Base-by-base conservation (phyloP, 1,139 yeast species). In the Candida tropicalis region DNA sequence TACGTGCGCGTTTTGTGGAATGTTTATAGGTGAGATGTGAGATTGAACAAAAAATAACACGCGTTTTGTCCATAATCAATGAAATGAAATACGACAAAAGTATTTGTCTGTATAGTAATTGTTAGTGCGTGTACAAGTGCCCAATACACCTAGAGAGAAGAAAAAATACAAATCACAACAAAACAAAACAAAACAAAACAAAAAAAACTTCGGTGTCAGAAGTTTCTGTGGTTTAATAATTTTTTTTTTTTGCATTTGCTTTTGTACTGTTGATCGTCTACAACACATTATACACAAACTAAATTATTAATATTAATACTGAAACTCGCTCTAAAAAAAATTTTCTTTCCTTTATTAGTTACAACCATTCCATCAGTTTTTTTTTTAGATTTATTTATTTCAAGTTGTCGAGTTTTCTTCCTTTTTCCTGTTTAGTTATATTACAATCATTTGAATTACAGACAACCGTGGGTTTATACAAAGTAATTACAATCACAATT, bases 41-140 rank as follows among this genome's bases (percentile, higher is more conserved):
- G 32, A 36, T 36, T 23, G n/a, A n/a, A n/a, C 12, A 24, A 36
- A 28, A 24, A 36, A n/a, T 11, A 16, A 36, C 39, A 36, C 39
- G 39, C 39, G 39, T 36, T 31, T 24, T 36, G n/a, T 38, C 25
- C n/a, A n/a, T n/a, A n/a, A n/a, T n/a, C n/a, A n/a, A n/a, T n/a
- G n/a, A n/a, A n/a, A n/a, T n/a, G n/a, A n/a, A n/a, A n/a, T n/a
- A n/a, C n/a, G n/a, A n/a, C n/a, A n/a, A n/a, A n/a, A n/a, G n/a
- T n/a, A n/a, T n/a, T n/a, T n/a, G n/a, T n/a, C n/a, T n/a, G n/a
- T n/a, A n/a, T n/a, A n/a, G n/a, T n/a, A n/a, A n/a, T n/a, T n/a
- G n/a, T n/a, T n/a, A n/a, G n/a, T n/a, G n/a, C n/a, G n/a, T n/a
- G n/a, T n/a, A n/a, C n/a, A n/a, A n/a, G n/a, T n/a, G n/a, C n/a